Percentiles rank a stretch among this genome's conserved stretches.
Evolutionary conservation across 257 asterid genomes (phyloP).

Genomic region (Nicotiana otophora): DNA sequence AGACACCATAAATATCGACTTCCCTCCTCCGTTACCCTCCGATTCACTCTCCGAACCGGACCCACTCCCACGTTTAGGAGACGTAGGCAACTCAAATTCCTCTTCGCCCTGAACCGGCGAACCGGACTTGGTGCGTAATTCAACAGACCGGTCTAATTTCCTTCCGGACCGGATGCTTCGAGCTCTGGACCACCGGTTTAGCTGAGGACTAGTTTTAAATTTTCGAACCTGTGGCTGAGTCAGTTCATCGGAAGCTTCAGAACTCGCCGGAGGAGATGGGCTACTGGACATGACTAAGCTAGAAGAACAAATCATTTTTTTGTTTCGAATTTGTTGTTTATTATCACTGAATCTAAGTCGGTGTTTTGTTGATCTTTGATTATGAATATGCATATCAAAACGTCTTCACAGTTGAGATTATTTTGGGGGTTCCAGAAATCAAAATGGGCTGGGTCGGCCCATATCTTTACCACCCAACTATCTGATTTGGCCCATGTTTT

Average conservation of each 20-base stretch:
- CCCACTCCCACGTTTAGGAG: conserved; percentile 13
- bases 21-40: conserved; percentile 33
- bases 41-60: conserved; percentile 22
- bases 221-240: conserved; percentile 33
- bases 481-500: not conserved
- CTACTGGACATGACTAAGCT: conserved; percentile 27
- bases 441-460: not conserved
- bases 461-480: not conserved
- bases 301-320: conserved; percentile 39
- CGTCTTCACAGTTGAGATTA: not conserved
- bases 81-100: not conserved
- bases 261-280: conserved; percentile 22
- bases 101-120: not conserved
- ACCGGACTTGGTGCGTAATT: conserved; percentile 2
- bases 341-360: not conserved
- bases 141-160: conserved; percentile 50
- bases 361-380: not conserved
- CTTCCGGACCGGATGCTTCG: conserved; percentile 79
- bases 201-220: conserved; percentile 62
- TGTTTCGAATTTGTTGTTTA: not conserved
- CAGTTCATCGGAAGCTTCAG: conserved; percentile 25
- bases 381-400: too few species aligned
- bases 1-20: conserved; percentile 78
- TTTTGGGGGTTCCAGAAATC: not conserved
- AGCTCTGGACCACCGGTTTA: conserved; percentile 91